Evolutionary conservation across 1,284 basidiomycete species (phyloP).

Genomic region (Ustilago xerochloae): DNA sequence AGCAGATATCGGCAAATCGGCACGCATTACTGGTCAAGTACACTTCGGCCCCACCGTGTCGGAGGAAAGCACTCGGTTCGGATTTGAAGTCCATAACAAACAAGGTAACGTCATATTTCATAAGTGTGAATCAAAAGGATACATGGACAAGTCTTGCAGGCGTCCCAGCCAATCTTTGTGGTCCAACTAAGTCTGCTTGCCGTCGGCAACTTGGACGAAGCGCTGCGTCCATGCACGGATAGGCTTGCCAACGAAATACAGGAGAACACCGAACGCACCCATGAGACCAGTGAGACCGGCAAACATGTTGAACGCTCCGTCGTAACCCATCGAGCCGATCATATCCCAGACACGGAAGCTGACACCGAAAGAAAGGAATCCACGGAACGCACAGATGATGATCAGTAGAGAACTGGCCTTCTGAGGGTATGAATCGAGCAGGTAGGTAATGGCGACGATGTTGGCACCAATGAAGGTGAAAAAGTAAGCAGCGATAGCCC

Average conservation of each 20-base stretch:
- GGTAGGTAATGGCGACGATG: constrained; percentile 18
- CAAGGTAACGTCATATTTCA: too few relatives aligned
- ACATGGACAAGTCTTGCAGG: too few relatives aligned
- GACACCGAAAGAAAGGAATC: constrained; percentile 15
- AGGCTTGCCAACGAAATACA: constrained; percentile 11
- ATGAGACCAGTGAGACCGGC: constrained; percentile 13
- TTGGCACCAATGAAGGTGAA: constrained; percentile 13
- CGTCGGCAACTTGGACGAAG: too few relatives aligned
- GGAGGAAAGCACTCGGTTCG: too few relatives aligned
- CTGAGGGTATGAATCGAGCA: constrained; percentile 18
- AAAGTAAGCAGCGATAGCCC: constrained; percentile 9
- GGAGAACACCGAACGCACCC: neutral
- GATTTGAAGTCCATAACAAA: too few relatives aligned
- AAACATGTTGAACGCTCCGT: constrained; percentile 23
- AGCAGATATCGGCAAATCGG: too few relatives aligned
- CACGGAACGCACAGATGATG: constrained; percentile 19
- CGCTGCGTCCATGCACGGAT: too few relatives aligned
- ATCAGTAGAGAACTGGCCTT: constrained; percentile 16
- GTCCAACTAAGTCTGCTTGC: too few relatives aligned
- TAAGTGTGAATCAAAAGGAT: too few relatives aligned
- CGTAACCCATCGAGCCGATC: constrained; percentile 13
- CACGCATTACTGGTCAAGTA: too few relatives aligned
- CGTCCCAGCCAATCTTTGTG: too few relatives aligned
- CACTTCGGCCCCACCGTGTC: too few relatives aligned
- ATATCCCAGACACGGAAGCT: constrained; percentile 19